Evolutionary conservation across 1,284 basidiomycete species (phyloP), one percentile per base, ranked within the genome.

Genomic region (Exsudoporus floridanus): DNA sequence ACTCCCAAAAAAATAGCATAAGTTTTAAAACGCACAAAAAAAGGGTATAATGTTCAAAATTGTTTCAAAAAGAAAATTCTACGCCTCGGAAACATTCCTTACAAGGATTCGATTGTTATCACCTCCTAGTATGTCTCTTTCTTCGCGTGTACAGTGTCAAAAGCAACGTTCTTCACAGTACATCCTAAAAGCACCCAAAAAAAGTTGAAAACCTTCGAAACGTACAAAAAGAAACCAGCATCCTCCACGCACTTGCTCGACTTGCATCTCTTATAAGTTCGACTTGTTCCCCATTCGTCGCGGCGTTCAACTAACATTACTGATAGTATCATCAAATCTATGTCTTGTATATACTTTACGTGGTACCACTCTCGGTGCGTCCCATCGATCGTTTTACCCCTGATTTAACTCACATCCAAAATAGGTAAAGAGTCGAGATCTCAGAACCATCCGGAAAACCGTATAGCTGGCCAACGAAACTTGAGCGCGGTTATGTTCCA

Each of bases 21-120:
- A 30, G 14, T 25, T 31, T n/a, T 21, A 49, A 59, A 56, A 51
- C 18, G 18, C 33, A 3, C 30, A 14, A 60, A 57, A 52, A 56
- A 57, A 44, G 10, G 7, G 27, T 30, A 56, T 51, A 43, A 56
- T 33, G 5, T 38, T 31, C 19, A 21, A 60, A 60, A 39, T 4
- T 25, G 7, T 18, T 21, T 36, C n/a, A 25, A 56, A 39, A 48
- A 25, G 7, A 23, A 23, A 5, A 5, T 7, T 33, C 4, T 59
- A 50, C 14, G 37, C 7, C 19, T 28, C 12, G 27, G 40, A 38
- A 33, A 33, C 19, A n/a, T 42, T 23, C 25, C 8, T 42, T 39
- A 30, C 42, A 21, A 28, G 14, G 37, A 8, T 28, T 34, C 12
- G n/a, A 16, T 38, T 31, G 14, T 19, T 14, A n/a, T 27, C 5